Evolutionary conservation across 2,329 filamentous ascomycete genomes (phyloP).

Genomic region (Aspergillus spinulosporus): DNA sequence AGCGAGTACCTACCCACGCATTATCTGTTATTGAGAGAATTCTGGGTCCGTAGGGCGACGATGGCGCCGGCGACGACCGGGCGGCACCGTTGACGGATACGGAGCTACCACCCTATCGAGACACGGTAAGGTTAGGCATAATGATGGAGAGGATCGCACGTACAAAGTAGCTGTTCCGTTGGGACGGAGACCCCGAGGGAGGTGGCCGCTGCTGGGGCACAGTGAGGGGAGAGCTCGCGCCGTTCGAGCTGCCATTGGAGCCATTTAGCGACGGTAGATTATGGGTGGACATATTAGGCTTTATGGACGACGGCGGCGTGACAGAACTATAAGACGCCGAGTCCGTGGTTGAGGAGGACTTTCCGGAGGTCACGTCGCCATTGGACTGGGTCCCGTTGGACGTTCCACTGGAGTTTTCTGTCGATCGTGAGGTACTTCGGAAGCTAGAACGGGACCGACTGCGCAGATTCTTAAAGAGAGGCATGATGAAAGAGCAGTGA

Average conservation of each 20-base stretch:
- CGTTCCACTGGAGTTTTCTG: constrained; percentile 44
- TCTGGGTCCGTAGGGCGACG: constrained; percentile 77
- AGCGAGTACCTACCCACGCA: constrained; percentile 69
- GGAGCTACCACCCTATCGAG: constrained; percentile 36
- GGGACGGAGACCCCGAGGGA: constrained; percentile 40
- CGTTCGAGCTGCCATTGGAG: constrained; percentile 49
- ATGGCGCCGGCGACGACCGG: constrained; percentile 58
- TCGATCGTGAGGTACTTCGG: constrained; percentile 54
- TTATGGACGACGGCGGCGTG: constrained; percentile 72
- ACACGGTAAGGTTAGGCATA: not conserved
- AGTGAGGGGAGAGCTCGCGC: constrained; percentile 34
- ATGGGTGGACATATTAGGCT: constrained; percentile 65
- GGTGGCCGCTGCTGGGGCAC: constrained; percentile 51
- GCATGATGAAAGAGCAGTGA: constrained; percentile 35
- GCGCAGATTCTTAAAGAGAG: constrained; percentile 75
- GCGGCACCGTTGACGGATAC: constrained; percentile 37
- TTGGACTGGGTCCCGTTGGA: constrained; percentile 32
- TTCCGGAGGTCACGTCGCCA: constrained; percentile 63
- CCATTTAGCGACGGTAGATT: constrained; percentile 56
- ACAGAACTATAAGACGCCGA: constrained; percentile 62
- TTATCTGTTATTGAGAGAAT: constrained; percentile 77
- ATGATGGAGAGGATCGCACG: constrained; percentile 16
- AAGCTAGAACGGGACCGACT: constrained; percentile 75
- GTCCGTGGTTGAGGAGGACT: constrained; percentile 62
- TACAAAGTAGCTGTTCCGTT: constrained; percentile 48